Percentiles rank a stretch among this genome's conserved stretches.
phyloP scores from a whole-genome alignment of 2,329 filamentous ascomycete genomes.

The Tympanopsis confertula region DNA sequence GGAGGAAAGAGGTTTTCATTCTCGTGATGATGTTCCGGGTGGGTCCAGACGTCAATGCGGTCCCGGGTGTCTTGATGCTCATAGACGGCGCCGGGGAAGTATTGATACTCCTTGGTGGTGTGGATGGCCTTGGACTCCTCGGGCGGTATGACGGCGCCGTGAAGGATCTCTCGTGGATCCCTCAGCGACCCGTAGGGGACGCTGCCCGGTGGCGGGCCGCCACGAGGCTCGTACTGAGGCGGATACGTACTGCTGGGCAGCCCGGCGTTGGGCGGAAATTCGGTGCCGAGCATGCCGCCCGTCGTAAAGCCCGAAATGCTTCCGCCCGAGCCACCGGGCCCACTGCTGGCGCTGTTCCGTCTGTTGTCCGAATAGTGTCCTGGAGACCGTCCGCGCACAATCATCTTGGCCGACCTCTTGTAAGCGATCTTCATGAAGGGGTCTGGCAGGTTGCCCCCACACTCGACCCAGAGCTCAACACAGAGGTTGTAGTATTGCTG shows the following conservation, averaged over 20 bases:
- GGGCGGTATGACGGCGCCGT: conserved; percentile 24
- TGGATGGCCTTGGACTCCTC: conserved; percentile 39
- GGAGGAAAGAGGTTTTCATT: conserved; percentile 11
- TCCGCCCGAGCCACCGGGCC: conserved; percentile 52
- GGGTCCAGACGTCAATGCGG: conserved; percentile 36
- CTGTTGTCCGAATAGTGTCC: conserved; percentile 68
- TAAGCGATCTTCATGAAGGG: conserved; percentile 62
- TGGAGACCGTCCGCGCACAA: conserved; percentile 74
- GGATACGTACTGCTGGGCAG: conserved; percentile 7
- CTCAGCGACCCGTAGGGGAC: conserved; percentile 26
- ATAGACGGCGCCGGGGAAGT: conserved; percentile 38
- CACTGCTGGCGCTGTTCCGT: conserved; percentile 57
- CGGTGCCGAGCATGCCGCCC: conserved; percentile 24
- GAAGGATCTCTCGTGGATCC: conserved; percentile 22
- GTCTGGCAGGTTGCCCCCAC: conserved; percentile 35
- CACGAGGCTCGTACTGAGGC: conserved; percentile 22
- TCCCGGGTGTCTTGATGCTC: conserved; percentile 30
- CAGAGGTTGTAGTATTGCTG: conserved; percentile 91
- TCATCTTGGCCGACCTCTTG: conserved; percentile 67
- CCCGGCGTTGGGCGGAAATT: conserved; percentile 19
- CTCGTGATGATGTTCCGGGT: conserved; percentile 16
- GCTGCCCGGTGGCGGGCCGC: conserved; percentile 19
- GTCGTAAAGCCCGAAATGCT: conserved; percentile 37
- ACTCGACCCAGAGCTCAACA: conserved; percentile 68
- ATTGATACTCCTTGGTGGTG: conserved; percentile 38